These are phyloP conservation scores for Alternaria angustiovoidea DNA, from an alignment of 2,329 filamentous ascomycete species.

Conservation along the genomic window DNA sequence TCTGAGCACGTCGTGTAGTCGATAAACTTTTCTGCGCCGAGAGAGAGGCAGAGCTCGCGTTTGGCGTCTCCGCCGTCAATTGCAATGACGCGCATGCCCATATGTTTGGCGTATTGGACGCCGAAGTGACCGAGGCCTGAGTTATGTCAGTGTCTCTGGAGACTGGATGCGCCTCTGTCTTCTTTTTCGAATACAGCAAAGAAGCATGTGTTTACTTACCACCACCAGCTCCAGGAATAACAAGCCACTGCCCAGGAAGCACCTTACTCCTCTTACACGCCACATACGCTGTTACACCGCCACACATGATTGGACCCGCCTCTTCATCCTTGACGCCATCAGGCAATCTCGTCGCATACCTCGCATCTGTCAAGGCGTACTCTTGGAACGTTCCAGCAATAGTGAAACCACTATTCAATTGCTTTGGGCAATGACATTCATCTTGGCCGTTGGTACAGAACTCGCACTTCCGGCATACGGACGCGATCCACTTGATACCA, in stretches of 20 bases:
- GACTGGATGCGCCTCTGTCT: not conserved
- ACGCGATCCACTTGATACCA: conserved; percentile 78
- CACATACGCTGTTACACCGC: conserved; percentile 59
- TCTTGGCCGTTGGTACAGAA: conserved; percentile 74
- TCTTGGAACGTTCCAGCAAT: conserved; percentile 54
- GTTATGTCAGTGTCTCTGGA: not conserved
- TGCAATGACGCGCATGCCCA: conserved; percentile 65
- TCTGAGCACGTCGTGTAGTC: conserved; percentile 69
- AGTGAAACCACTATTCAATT: conserved; percentile 72
- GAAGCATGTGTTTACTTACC: conserved; percentile 17
- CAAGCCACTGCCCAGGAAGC: conserved; percentile 51
- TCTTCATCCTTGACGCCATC: conserved; percentile 54
- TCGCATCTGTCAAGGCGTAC: conserved; percentile 55
- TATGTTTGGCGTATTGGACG: conserved; percentile 56
- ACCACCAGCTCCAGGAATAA: conserved; percentile 51
- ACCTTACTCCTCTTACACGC: conserved; percentile 51
- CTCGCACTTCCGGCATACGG: conserved; percentile 79
- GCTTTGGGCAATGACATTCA: conserved; percentile 56
- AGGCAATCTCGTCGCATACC: conserved; percentile 57
- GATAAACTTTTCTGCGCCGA: conserved; percentile 66
- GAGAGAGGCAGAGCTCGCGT: conserved; percentile 54
- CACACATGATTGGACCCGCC: conserved; percentile 52
- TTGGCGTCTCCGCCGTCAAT: conserved; percentile 62
- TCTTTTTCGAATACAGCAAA: not conserved
- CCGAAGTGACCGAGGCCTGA: conserved; percentile 37